Evolutionary conservation across 2,329 filamentous ascomycete species (phyloP), one percentile per base, ranked within the genome.

Genomic region (Monilinia laxa): DNA sequence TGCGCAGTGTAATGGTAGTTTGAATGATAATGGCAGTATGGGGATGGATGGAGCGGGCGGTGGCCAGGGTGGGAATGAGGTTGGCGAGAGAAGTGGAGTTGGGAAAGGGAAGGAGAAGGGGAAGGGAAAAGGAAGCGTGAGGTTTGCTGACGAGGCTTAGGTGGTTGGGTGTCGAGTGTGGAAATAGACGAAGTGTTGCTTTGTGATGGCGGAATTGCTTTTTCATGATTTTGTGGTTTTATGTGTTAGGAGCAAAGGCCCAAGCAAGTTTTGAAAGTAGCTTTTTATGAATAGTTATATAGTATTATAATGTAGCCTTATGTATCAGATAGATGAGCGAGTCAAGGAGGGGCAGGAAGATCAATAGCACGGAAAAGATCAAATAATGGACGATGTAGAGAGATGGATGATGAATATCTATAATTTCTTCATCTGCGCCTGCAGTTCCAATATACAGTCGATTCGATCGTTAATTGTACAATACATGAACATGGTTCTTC

Each of bases 141-240:
- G 62, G n/a, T 65, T 65, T 51, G 42, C n/a, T 25, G 62, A 65
- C 23, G 62, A 47, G 10, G 42, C 28, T 28, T 65, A 51, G 28
- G 28, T n/a, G 16, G 20, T 7, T 1, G 2, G n/a, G 25, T 7
- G 18, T 25, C 20, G 62, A 35, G 14, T 49, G 18, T 3, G 20
- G 9, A 4, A 0, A n/a, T 3, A 20, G 45, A n/a, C 20, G 3
- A 25, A 0, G 20, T 31, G 45, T 6, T 38, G 14, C 2, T 25
- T 38, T 23, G 3, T 59, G 40, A 11, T 23, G 42, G 12, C 14
- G 28, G 4, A 25, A 11, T 35, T 35, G 42, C 42, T 18, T 38
- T 3, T 51, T 60, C 6, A 23, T 23, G 12, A 4, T 60, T 35
- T 20, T 38, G 1, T 47, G 16, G 40, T 1, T 20, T 47, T 10